Evolutionary conservation across 805 yeast species (phyloP), one percentile per base, ranked within the genome.

Genomic region (Suhomyces pyralidae): DNA sequence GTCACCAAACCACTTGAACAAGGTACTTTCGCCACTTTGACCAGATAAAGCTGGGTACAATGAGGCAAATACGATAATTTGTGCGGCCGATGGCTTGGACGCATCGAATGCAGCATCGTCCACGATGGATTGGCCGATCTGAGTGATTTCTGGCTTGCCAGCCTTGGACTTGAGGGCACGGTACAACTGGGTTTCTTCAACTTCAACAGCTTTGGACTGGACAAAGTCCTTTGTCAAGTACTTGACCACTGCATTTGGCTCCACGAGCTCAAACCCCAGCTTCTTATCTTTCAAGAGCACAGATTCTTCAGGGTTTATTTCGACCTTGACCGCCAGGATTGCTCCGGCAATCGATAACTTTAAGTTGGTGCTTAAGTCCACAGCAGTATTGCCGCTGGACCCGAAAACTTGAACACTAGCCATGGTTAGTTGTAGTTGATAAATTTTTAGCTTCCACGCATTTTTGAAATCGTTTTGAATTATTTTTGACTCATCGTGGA

Each of bases 221-320:
- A 67, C 51, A 55, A 82, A 84, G 56, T 82, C 84, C 20, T 72
- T 66, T 38, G 82, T 73, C 55, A 84, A 69, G 61, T 82, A 87
- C 65, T 84, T 83, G 55, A 86, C 84, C 49, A 86, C 83, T 19
- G 94, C 84, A 63, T 86, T 85, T 19, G 89, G 76, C 66, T 86
- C 90, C 52, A 76, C 69, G 55, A 87, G 74, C 58, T 78, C 80
- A 50, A 82, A 78, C 2, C 69, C 67, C 22, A 64, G 44, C 6
- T 68, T 67, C 38, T 74, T 65, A 55, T 75, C 74, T 6, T 66
- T 51, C 55, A 78, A 70, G 22, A 51, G 59, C 17, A 24, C 42
- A 43, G 64, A 54, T 34, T 58, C 70, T 50, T 64, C 60, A 19
- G 66, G 69, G 24, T 64, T 58, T 46, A 58, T 50, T 25, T 55